These are phyloP conservation scores for Rhinocladiella similis DNA, from an alignment of 2,329 filamentous ascomycete species.

Conservation along the genomic window DNA sequence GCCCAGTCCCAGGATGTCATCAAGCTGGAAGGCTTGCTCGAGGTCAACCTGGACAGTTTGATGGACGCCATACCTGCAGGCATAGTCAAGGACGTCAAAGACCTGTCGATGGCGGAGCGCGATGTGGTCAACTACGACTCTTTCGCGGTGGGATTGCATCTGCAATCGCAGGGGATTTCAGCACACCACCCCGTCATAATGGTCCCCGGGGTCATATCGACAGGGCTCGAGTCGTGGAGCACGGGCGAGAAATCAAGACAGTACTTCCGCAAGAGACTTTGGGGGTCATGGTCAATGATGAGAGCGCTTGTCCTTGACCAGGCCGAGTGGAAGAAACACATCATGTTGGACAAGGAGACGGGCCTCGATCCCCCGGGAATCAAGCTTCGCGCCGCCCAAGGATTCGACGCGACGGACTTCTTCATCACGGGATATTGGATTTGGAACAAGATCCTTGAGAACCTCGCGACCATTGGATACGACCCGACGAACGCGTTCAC, in stretches of 20 bases:
- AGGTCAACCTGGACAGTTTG: conserved; percentile 78
- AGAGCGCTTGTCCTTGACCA: conserved; percentile 89
- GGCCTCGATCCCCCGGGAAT: conserved; percentile 87
- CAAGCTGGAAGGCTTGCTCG: conserved; percentile 70
- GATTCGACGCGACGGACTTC: conserved; percentile 97
- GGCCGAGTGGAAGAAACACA: conserved; percentile 89
- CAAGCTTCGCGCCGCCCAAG: conserved; percentile 89
- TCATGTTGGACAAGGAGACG: conserved; percentile 92
- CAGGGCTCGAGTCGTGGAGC: conserved; percentile 94
- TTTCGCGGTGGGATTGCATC: conserved; percentile 85
- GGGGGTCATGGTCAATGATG: conserved; percentile 99
- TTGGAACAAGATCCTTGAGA: conserved; percentile 98
- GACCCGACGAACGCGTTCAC: conserved; percentile 75
- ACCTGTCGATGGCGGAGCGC: conserved; percentile 84
- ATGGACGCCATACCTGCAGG: conserved; percentile 86
- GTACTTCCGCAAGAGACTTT: conserved; percentile 91
- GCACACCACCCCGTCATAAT: conserved; percentile 91
- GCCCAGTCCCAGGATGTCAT: conserved; percentile 87
- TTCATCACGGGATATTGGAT: conserved; percentile 87
- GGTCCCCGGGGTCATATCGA: conserved; percentile 97
- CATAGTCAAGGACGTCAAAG: conserved; percentile 80
- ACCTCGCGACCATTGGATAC: conserved; percentile 92
- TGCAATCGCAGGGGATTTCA: conserved; percentile 74
- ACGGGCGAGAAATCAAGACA: conserved; percentile 79
- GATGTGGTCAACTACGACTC: conserved; percentile 90